Percentiles rank a stretch among this genome's conserved stretches.
phyloP scores from a whole-genome alignment of 176 grass and related monocot genomes.

The Ensete ventricosum region DNA sequence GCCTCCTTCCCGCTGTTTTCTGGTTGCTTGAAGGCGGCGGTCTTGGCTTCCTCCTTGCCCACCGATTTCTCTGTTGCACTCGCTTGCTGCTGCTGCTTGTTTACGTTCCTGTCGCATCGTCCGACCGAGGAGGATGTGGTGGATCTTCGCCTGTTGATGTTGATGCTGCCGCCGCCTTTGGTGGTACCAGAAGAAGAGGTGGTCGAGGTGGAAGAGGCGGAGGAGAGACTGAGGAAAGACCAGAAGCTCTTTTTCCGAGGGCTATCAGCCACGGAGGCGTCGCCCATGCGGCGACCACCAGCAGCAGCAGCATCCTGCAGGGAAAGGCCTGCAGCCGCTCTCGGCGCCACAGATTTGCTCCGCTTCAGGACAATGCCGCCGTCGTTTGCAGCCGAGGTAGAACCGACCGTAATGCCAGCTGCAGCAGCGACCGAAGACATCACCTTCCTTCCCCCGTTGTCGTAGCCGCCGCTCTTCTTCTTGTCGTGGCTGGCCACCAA shows the following conservation, averaged over 20 bases:
- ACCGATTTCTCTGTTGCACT: too few species aligned
- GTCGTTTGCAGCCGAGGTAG: slow-evolving; percentile 9
- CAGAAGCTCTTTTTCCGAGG: slow-evolving; percentile 97
- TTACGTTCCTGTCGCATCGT: not conserved
- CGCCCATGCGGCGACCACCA: not conserved
- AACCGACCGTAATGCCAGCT: not conserved
- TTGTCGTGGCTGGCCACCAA: not conserved
- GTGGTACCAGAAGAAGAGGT: slow-evolving; percentile 27
- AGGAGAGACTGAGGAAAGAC: slow-evolving; percentile 79
- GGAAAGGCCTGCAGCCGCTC: slow-evolving; percentile 28
- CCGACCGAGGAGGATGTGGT: slow-evolving; percentile 26
- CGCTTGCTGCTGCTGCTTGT: not conserved
- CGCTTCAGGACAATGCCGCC: slow-evolving; percentile 24
- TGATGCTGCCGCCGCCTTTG: slow-evolving; percentile 10
- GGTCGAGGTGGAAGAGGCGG: slow-evolving; percentile 24
- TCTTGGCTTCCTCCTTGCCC: not conserved
- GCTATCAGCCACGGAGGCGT: slow-evolving; percentile 38
- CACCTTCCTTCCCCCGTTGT: slow-evolving; percentile 8
- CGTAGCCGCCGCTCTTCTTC: not conserved
- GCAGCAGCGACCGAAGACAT: not conserved
- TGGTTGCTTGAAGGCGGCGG: slow-evolving; percentile 2
- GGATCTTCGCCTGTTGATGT: slow-evolving; percentile 27
- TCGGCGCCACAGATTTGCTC: slow-evolving; percentile 84
- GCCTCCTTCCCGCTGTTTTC: slow-evolving; percentile 33
- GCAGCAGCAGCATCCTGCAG: too few species aligned